Conservation (phyloP, 192 early-diverging fungal species). For the Entophlyctis luteolus region DNA sequence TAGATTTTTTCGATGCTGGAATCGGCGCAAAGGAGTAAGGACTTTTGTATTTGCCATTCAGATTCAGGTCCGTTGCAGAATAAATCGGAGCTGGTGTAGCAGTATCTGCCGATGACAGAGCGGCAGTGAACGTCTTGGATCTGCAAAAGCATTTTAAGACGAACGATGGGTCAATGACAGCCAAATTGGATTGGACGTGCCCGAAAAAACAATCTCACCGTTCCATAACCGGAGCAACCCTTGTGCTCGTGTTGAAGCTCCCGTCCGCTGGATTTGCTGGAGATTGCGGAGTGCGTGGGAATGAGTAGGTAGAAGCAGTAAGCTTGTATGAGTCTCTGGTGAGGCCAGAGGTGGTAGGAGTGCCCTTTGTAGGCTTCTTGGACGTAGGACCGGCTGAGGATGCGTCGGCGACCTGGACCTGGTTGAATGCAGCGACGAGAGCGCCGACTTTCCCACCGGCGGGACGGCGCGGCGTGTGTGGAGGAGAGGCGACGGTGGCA, state of each 20-base stretch:
- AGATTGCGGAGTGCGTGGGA: too few species aligned
- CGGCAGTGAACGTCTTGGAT: background rate
- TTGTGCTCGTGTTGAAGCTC: too few species aligned
- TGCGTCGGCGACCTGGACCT: background rate
- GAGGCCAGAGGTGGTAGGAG: background rate
- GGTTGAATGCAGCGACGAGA: slow-evolving; percentile 17
- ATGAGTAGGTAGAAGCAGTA: background rate
- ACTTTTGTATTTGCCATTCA: slow-evolving; percentile 5
- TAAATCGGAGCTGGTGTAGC: background rate
- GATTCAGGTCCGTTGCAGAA: slow-evolving; percentile 1
- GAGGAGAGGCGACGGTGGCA: too few species aligned
- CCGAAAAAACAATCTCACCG: too few species aligned
- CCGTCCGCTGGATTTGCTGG: too few species aligned
- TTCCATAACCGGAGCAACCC: too few species aligned
- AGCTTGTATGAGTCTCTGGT: slow-evolving; percentile 1
- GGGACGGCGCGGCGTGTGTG: background rate
- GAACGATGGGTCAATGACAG: too few species aligned
- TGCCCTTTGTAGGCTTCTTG: background rate
- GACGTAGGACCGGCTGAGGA: background rate
- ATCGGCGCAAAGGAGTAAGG: slow-evolving; percentile 10
- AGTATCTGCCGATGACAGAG: background rate
- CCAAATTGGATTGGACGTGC: too few species aligned
- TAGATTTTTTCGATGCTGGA: background rate
- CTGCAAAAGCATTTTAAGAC: background rate
- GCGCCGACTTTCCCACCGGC: slow-evolving; percentile 11